A percentile compares a stretch with the other conserved stretches of the same genome.
Evolutionary conservation across 305 asterid genomes (phyloP).

Genomic region (Fraxinus greggii): DNA sequence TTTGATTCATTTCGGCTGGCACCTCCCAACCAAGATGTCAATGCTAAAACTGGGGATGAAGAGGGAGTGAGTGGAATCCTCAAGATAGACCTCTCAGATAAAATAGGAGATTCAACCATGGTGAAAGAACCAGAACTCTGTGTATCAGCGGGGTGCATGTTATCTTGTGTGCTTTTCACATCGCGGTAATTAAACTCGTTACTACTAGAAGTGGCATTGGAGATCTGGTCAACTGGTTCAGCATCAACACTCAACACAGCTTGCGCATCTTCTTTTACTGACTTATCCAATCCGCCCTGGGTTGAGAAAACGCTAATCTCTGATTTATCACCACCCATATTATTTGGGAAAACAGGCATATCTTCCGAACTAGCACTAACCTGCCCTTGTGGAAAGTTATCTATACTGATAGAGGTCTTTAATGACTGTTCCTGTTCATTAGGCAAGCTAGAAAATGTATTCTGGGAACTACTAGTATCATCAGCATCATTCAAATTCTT

Average conservation of each 20-base stretch:
- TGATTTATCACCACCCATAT: constrained; percentile 38
- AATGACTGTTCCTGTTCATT: constrained; percentile 74
- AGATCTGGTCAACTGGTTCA: constrained; percentile 51
- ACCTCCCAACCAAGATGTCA: constrained; percentile 89
- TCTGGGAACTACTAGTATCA: constrained; percentile 84
- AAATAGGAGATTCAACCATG: constrained; percentile 58
- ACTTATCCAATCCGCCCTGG: constrained; percentile 41
- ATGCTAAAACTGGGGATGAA: constrained; percentile 75
- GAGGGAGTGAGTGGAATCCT: constrained; percentile 49
- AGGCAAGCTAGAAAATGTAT: constrained; percentile 95
- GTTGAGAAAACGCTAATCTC: constrained; percentile 34
- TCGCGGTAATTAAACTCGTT: constrained; percentile 54
- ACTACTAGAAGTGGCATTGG: constrained; percentile 57
- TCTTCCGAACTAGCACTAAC: constrained; percentile 91
- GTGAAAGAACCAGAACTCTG: constrained; percentile 53
- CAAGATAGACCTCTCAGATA: constrained; percentile 77
- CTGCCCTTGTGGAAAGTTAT: constrained; percentile 84
- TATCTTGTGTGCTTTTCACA: constrained; percentile 47
- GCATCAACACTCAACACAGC: constrained; percentile 45
- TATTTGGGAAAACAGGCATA: constrained; percentile 42
- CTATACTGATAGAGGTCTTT: constrained; percentile 80
- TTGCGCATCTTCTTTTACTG: constrained; percentile 43
- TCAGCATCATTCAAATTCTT: constrained; percentile 72
- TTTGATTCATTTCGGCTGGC: constrained; percentile 53
- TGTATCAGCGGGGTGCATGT: constrained; percentile 51